These are phyloP conservation scores for Cutaneotrichosporon cutaneum DNA, from an alignment of 1,284 basidiomycete genomes.

Conservation along the genomic window DNA sequence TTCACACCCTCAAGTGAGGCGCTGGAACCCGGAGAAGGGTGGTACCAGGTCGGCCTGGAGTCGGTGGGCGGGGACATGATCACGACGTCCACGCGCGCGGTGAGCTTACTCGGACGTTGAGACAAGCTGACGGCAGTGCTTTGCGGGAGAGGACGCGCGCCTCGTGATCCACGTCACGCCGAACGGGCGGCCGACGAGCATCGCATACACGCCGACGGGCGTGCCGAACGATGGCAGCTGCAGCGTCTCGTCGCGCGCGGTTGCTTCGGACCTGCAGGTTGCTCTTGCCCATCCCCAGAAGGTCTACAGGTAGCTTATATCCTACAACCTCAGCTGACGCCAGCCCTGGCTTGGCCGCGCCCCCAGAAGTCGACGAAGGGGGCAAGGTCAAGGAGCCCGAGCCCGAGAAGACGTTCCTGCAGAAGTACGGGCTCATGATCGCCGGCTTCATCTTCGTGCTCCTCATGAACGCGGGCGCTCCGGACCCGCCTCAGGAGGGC, in stretches of 20 bases:
- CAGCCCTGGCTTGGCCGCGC: slow-evolving; percentile 54
- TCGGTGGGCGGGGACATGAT: slow-evolving; percentile 14
- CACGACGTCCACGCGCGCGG: slow-evolving; percentile 19
- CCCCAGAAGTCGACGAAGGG: slow-evolving; percentile 63
- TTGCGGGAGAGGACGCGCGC: slow-evolving; percentile 4
- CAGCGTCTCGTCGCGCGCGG: not conserved
- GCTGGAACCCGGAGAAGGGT: not conserved
- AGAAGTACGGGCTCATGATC: slow-evolving; percentile 87
- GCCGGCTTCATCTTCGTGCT: slow-evolving; percentile 58
- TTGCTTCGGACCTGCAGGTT: not conserved
- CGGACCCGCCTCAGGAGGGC: not conserved
- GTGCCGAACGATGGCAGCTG: slow-evolving; percentile 9
- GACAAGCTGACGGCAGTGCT: slow-evolving; percentile 19
- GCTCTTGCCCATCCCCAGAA: slow-evolving; percentile 2
- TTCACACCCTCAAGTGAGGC: not conserved
- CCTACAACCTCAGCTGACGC: no score
- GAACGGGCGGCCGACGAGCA: slow-evolving; percentile 4
- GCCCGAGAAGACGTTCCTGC: slow-evolving; percentile 72
- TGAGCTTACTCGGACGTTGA: not conserved
- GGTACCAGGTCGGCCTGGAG: slow-evolving; percentile 28
- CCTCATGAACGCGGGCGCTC: not conserved
- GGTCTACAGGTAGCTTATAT: slow-evolving; percentile 11
- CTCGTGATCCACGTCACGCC: slow-evolving; percentile 13
- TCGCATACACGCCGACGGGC: slow-evolving; percentile 17
- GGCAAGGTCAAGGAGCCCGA: slow-evolving; percentile 64